Conservation (phyloP, 1,284 basidiomycete genomes). For the Pisolithus thermaeus region DNA sequence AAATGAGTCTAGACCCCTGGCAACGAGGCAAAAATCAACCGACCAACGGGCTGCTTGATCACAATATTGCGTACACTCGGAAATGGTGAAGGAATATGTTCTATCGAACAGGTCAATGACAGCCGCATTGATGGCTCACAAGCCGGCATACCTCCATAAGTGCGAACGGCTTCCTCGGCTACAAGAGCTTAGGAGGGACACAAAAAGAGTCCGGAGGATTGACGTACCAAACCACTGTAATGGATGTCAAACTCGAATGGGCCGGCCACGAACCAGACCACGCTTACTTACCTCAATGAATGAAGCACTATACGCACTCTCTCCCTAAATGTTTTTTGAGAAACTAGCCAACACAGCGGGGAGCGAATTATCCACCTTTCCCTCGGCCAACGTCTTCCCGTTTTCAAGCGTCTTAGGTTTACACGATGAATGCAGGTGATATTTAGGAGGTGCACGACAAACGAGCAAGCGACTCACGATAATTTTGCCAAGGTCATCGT, state of each 20-base stretch:
- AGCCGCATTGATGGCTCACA: neutral
- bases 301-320: slow-evolving; percentile 76
- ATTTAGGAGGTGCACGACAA: slow-evolving; percentile 12
- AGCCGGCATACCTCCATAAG: slow-evolving; percentile 58
- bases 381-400: slow-evolving; percentile 82
- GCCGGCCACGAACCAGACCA: neutral
- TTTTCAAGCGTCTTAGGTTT: slow-evolving; percentile 78
- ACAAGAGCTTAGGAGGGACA: too few relatives aligned
- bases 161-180: slow-evolving; percentile 87
- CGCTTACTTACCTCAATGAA: slow-evolving; percentile 67
- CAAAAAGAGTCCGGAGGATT: neutral
- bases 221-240: slow-evolving; percentile 70
- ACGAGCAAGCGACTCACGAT: slow-evolving; percentile 47
- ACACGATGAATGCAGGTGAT: slow-evolving; percentile 7
- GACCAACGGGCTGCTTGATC: slow-evolving; percentile 93
- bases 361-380: slow-evolving; percentile 44
- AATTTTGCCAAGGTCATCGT: slow-evolving; percentile 77
- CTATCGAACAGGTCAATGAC: slow-evolving; percentile 31
- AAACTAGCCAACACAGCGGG: slow-evolving; percentile 1
- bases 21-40: slow-evolving; percentile 16
- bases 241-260: slow-evolving; percentile 6
- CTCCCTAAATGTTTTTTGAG: slow-evolving; percentile 46
- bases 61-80: slow-evolving; percentile 77
- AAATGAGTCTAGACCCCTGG: neutral
- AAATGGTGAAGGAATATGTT: slow-evolving; percentile 79